phyloP scores from a whole-genome alignment of 371 early-diverging fungal genomes.

The Rhizopus delemar region DNA sequence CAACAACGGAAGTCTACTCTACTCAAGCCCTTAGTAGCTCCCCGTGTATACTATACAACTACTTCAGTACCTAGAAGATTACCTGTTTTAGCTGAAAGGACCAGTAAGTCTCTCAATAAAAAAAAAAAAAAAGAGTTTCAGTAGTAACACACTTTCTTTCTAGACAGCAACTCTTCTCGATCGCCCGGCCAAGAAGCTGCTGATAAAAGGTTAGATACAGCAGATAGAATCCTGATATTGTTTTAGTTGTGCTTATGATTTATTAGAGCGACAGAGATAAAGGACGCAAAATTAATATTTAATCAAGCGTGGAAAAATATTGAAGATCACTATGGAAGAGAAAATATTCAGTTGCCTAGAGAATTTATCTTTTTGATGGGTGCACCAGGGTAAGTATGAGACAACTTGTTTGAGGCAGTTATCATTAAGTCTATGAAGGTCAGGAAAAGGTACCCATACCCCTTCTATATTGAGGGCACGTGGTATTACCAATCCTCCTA shows the following conservation, averaged over 20 bases:
- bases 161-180: conserved; percentile 19
- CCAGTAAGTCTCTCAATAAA: not conserved
- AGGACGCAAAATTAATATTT: conserved; percentile 68
- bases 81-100: not conserved
- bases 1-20: conserved; percentile 26
- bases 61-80: not conserved
- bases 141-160: not conserved
- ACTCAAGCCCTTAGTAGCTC: conserved; percentile 7
- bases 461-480: conserved; percentile 64
- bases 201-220: conserved; percentile 21
- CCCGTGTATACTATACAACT: not conserved
- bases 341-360: conserved; percentile 63
- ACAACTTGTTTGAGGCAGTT: not conserved
- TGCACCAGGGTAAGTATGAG: conserved; percentile 56
- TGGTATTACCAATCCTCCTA: conserved; percentile 67
- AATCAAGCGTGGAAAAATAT: conserved; percentile 72
- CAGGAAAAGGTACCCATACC: conserved; percentile 72
- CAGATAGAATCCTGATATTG: not conserved
- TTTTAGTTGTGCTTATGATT: not conserved
- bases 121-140: not conserved
- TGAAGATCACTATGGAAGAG: conserved; percentile 61
- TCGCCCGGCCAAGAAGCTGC: conserved; percentile 6
- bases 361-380: conserved; percentile 75
- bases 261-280: conserved; percentile 54
- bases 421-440: conserved; percentile 24